These are phyloP conservation scores for Knoxdaviesia proteae DNA, from an alignment of 2,329 filamentous ascomycete genomes.

Conservation along the genomic window DNA sequence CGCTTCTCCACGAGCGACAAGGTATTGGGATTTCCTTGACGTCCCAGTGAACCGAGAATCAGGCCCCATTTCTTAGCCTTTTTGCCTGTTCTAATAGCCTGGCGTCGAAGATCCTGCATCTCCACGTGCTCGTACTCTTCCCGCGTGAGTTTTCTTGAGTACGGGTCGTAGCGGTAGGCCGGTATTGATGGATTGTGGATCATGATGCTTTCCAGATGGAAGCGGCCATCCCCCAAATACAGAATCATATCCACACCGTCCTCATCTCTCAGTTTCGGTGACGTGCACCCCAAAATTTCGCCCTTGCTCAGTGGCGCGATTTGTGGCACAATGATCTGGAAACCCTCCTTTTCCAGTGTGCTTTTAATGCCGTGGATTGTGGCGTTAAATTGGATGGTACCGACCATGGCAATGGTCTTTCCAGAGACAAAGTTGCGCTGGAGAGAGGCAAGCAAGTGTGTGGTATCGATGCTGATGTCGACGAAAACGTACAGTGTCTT, in stretches of 20 bases:
- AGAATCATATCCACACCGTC: constrained; percentile 55
- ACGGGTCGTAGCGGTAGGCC: constrained; percentile 92
- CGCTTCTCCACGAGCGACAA: constrained; percentile 68
- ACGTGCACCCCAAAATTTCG: constrained; percentile 94
- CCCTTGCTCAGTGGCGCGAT: constrained; percentile 84
- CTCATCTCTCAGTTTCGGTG: constrained; percentile 42
- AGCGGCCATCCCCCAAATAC: constrained; percentile 80
- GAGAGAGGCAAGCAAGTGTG: constrained; percentile 68
- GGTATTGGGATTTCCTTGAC: constrained; percentile 90
- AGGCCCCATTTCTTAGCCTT: constrained; percentile 78
- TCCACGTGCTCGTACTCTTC: constrained; percentile 85
- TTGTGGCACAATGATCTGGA: constrained; percentile 71
- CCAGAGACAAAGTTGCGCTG: constrained; percentile 71
- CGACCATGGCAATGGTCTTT: constrained; percentile 80
- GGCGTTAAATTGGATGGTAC: constrained; percentile 97
- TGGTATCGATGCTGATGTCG: constrained; percentile 85
- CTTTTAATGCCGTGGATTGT: constrained; percentile 74
- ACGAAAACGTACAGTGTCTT: constrained; percentile 97
- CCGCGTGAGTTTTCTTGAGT: constrained; percentile 74
- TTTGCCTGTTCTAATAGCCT: constrained; percentile 57
- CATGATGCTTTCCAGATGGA: constrained; percentile 97
- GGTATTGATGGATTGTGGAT: constrained; percentile 86
- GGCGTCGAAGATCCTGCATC: constrained; percentile 61
- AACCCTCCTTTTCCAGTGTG: constrained; percentile 64
- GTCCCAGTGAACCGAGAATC: constrained; percentile 76